Evolutionary conservation across 2,329 filamentous ascomycete genomes (phyloP).

Genomic region (Reticulascus tulasneorum): DNA sequence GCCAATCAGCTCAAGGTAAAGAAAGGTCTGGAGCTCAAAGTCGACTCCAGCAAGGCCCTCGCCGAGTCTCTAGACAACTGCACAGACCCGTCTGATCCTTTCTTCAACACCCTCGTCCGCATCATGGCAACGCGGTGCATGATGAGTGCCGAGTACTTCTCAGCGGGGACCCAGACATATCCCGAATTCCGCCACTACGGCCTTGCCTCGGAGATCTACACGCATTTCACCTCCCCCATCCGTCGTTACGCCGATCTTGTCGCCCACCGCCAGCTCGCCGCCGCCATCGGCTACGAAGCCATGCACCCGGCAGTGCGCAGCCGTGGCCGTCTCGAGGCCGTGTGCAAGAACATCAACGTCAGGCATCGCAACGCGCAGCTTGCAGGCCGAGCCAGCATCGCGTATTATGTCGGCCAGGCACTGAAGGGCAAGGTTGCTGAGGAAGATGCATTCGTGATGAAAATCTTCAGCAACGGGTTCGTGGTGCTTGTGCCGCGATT

Average conservation of each 20-base stretch:
- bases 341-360: slow-evolving; percentile 98
- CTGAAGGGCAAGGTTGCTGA: slow-evolving; percentile 72
- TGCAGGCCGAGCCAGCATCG: slow-evolving; percentile 87
- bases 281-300: slow-evolving; percentile 88
- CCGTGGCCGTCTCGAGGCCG: slow-evolving; percentile 79
- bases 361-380: slow-evolving; percentile 96
- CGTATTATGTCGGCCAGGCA: slow-evolving; percentile 97
- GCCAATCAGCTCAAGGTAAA: slow-evolving; percentile 87
- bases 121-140: slow-evolving; percentile 98
- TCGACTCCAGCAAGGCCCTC: slow-evolving; percentile 86
- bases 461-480: slow-evolving; percentile 94
- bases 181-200: slow-evolving; percentile 97
- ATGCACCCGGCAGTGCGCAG: slow-evolving; percentile 79
- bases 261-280: slow-evolving; percentile 89
- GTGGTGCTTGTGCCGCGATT: slow-evolving; percentile 95
- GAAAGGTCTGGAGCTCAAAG: slow-evolving; percentile 72
- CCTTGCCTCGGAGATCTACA: slow-evolving; percentile 94
- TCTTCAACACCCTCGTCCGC: slow-evolving; percentile 97
- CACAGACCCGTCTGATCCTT: slow-evolving; percentile 74
- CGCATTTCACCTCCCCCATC: slow-evolving; percentile 96
- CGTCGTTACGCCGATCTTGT: slow-evolving; percentile 96
- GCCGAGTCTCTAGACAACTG: slow-evolving; percentile 89
- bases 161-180: slow-evolving; percentile 86
- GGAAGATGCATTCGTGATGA: slow-evolving; percentile 95
- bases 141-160: slow-evolving; percentile 99